phyloP scores from a whole-genome alignment of 2,329 filamentous ascomycete genomes.

The Fusarium sp. region DNA sequence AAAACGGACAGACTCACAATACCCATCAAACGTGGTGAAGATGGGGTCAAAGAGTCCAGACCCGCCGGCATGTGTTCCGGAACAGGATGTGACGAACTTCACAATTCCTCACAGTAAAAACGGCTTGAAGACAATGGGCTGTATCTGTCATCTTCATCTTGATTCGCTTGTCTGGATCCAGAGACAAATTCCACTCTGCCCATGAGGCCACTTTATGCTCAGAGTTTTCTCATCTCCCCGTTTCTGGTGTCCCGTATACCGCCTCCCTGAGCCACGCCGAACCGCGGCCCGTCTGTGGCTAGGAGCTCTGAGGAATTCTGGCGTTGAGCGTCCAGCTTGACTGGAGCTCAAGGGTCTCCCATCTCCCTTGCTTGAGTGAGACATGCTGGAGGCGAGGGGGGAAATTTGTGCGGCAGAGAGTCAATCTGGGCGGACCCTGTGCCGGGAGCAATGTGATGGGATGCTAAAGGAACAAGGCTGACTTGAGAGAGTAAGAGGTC shows the following conservation, averaged over 20 bases:
- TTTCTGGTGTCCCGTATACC: not conserved
- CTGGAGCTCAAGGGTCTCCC: not conserved
- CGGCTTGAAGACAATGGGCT: not conserved
- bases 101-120: not conserved
- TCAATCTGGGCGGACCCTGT: not conserved
- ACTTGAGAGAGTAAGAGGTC: not conserved
- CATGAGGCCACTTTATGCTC: slow-evolving; percentile 7
- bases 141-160: not conserved
- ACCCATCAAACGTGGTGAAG: not conserved
- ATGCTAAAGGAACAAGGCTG: not conserved
- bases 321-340: not conserved
- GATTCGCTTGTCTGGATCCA: not conserved
- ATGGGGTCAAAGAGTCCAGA: not conserved
- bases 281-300: not conserved
- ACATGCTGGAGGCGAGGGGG: not conserved
- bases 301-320: not conserved
- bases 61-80: not conserved
- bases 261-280: slow-evolving; percentile 12
- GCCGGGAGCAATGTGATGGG: not conserved
- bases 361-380: not conserved
- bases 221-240: not conserved
- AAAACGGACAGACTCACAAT: not conserved
- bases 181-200: not conserved
- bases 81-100: not conserved
- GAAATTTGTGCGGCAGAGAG: not conserved